Conservation (phyloP, 2,329 filamentous ascomycete species). For the Akanthomyces uredinophilus region DNA sequence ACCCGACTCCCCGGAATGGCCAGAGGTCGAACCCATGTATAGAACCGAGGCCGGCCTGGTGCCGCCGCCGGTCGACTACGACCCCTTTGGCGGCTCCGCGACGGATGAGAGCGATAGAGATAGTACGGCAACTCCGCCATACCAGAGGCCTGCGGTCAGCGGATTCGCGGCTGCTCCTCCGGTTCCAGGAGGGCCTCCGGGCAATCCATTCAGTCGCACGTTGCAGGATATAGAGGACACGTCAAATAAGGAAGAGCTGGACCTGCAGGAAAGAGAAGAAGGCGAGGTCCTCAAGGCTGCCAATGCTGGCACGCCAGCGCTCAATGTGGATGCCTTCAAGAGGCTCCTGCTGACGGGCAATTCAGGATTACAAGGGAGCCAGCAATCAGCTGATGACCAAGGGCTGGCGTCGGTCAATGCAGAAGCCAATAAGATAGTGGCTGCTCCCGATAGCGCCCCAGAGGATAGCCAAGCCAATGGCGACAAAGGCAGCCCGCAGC, state of each 20-base stretch:
- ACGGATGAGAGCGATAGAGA: constrained; percentile 27
- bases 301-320: constrained; percentile 36
- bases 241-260: constrained; percentile 26
- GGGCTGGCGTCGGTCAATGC: neutral
- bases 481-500: neutral
- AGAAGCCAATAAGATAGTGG: constrained; percentile 2
- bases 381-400: neutral
- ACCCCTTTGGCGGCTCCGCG: constrained; percentile 29
- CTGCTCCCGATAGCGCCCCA: neutral
- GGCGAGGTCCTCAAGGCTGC: constrained; percentile 29
- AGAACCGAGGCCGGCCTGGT: constrained; percentile 22
- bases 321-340: constrained; percentile 77
- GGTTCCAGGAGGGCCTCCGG: constrained; percentile 19
- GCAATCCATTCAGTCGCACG: constrained; percentile 51
- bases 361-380: constrained; percentile 29
- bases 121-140: constrained; percentile 22
- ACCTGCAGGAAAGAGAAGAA: constrained; percentile 27
- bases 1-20: constrained; percentile 43
- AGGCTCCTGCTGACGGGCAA: constrained; percentile 71
- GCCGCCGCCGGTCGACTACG: constrained; percentile 20
- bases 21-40: constrained; percentile 16
- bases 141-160: constrained; percentile 15
- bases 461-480: neutral
- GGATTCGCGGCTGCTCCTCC: neutral
- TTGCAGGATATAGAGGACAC: constrained; percentile 43